phyloP scores from a whole-genome alignment of 2,329 filamentous ascomycete species.

The Calonectria montana region DNA sequence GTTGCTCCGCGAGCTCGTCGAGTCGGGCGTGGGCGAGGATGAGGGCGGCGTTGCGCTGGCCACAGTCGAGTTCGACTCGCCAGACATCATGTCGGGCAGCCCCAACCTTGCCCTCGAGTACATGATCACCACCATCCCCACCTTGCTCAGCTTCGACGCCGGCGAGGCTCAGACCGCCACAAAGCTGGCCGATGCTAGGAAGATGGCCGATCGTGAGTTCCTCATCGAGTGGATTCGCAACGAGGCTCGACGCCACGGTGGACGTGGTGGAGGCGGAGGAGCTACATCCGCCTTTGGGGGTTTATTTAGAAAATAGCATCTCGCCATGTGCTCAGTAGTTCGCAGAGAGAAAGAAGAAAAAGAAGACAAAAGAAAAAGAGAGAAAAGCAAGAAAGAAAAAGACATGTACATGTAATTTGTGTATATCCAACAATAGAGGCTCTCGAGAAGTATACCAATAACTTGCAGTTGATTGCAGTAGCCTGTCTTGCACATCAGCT shows the following conservation, averaged over 20 bases:
- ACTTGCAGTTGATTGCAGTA: background rate
- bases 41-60: slow-evolving; percentile 67
- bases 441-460: background rate
- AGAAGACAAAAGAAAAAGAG: background rate
- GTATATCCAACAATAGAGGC: background rate
- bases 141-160: slow-evolving; percentile 67
- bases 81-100: slow-evolving; percentile 62
- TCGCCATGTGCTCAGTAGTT: background rate
- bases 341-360: background rate
- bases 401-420: background rate
- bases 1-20: slow-evolving; percentile 60
- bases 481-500: background rate
- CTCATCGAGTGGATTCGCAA: slow-evolving; percentile 65
- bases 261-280: slow-evolving; percentile 55
- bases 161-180: slow-evolving; percentile 63
- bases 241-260: slow-evolving; percentile 61
- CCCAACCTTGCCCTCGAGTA: slow-evolving; percentile 62
- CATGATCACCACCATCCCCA: slow-evolving; percentile 69
- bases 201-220: slow-evolving; percentile 61
- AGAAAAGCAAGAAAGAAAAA: background rate
- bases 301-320: slow-evolving; percentile 51
- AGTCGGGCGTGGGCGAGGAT: slow-evolving; percentile 63
- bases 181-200: slow-evolving; percentile 61
- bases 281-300: slow-evolving; percentile 50
- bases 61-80: slow-evolving; percentile 67